These are phyloP conservation scores for Wickerhamiella infanticola DNA, from an alignment of 1,139 yeast species.

Conservation along the genomic window DNA sequence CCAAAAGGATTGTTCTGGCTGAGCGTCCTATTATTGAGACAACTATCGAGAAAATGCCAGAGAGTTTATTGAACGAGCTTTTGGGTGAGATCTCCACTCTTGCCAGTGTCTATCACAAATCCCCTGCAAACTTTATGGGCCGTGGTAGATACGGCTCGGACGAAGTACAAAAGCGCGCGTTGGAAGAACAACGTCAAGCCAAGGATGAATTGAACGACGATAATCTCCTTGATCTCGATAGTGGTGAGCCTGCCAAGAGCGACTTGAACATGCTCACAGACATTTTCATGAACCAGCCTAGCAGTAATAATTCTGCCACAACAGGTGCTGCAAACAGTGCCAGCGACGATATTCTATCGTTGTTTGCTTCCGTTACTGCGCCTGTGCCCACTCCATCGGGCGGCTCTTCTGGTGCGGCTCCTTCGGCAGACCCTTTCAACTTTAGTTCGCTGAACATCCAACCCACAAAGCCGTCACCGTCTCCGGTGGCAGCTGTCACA, in stretches of 20 bases:
- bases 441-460: background rate
- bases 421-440: background rate
- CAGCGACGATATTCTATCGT: constrained; percentile 21
- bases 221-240: constrained; percentile 69
- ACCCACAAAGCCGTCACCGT: constrained; percentile 5
- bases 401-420: background rate
- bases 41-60: constrained; percentile 57
- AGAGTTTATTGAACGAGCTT: constrained; percentile 50
- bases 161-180: constrained; percentile 34
- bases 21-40: constrained; percentile 58
- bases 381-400: background rate
- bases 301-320: constrained; percentile 10
- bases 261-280: constrained; percentile 14
- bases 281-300: constrained; percentile 11
- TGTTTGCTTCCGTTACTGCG: constrained; percentile 14
- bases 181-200: constrained; percentile 65
- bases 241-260: constrained; percentile 28
- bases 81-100: constrained; percentile 67
- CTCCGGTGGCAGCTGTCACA: constrained; percentile 18
- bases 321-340: constrained; percentile 12
- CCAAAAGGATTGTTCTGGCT: constrained; percentile 36
- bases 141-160: constrained; percentile 30
- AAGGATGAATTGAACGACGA: constrained; percentile 65
- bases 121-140: constrained; percentile 53
- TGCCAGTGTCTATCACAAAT: constrained; percentile 81